phyloP scores from a whole-genome alignment of 495 filamentous ascomycete species.

The Copromyces sp. region DNA sequence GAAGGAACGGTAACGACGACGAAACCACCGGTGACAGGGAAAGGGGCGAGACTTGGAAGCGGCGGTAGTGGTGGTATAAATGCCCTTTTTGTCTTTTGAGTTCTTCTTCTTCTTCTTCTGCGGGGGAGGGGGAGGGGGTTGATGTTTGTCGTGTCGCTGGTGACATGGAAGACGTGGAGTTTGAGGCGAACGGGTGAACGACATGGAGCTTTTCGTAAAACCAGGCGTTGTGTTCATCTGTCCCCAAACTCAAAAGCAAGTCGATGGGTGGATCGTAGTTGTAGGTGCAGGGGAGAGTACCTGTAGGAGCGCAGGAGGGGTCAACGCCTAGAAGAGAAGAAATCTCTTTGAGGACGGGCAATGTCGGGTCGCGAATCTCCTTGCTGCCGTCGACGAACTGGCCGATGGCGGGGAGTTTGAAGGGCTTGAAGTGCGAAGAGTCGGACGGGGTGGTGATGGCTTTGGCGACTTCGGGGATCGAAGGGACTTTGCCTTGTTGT shows the following conservation, averaged over 20 bases:
- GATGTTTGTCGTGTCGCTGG: neutral
- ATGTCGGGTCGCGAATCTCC: slow-evolving; percentile 22
- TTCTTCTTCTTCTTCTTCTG: neutral
- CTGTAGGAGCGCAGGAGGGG: neutral
- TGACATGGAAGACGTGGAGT: neutral
- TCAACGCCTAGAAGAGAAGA: slow-evolving; percentile 11
- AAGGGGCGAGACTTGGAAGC: slow-evolving; percentile 13
- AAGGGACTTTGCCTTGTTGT: slow-evolving; percentile 8
- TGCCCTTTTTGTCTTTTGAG: slow-evolving; percentile 10
- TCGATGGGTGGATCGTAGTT: slow-evolving; percentile 18
- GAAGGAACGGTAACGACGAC: slow-evolving; percentile 14
- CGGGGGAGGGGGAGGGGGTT: too few species aligned
- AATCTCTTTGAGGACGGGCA: slow-evolving; percentile 23
- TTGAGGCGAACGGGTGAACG: neutral
- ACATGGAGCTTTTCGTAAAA: slow-evolving; percentile 25
- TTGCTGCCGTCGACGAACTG: slow-evolving; percentile 28
- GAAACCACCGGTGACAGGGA: neutral
- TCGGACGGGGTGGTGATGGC: slow-evolving; percentile 22
- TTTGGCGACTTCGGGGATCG: slow-evolving; percentile 25
- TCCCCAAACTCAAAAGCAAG: slow-evolving; percentile 19
- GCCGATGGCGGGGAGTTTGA: slow-evolving; percentile 20
- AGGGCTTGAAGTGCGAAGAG: slow-evolving; percentile 21
- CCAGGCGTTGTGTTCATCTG: slow-evolving; percentile 25
- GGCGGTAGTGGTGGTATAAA: slow-evolving; percentile 18
- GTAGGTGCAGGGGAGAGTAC: neutral